Percentiles rank a stretch among this genome's conserved stretches.
phyloP scores from a whole-genome alignment of 768 basidiomycete genomes.

The Rubroboletus pulcherrimus region DNA sequence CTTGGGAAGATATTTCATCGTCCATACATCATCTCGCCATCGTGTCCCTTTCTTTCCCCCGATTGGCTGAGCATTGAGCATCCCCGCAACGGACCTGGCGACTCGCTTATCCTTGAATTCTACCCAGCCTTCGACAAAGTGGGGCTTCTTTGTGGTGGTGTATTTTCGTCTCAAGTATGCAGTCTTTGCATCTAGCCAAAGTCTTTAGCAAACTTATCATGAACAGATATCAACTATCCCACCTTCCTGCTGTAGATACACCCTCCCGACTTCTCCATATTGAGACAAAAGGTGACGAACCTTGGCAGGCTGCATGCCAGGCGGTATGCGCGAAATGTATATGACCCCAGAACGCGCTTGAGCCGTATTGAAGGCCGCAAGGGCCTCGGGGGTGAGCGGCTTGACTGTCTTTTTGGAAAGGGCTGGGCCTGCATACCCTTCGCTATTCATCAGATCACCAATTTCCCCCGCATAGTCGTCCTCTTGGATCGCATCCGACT shows the following conservation, averaged over 20 bases:
- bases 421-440: conserved; percentile 53
- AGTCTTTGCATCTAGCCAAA: conserved; percentile 67
- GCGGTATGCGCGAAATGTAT: conserved; percentile 95
- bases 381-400: conserved; percentile 69
- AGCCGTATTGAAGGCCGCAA: conserved; percentile 69
- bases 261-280: conserved; percentile 87
- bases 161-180: conserved; percentile 80
- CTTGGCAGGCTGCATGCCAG: conserved; percentile 96
- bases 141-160: conserved; percentile 78
- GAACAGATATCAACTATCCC: conserved; percentile 16
- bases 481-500: conserved; percentile 18
- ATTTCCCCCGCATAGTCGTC: conserved; percentile 29
- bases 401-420: conserved; percentile 51
- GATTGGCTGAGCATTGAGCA: conserved; percentile 95
- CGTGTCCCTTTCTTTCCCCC: conserved; percentile 88
- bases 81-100: conserved; percentile 84
- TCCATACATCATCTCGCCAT: conserved; percentile 98
- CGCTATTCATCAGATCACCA: conserved; percentile 42
- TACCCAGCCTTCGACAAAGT: conserved; percentile 97
- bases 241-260: conserved; percentile 95
- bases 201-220: background rate
- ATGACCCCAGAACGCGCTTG: conserved; percentile 81
- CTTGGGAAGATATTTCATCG: conserved; percentile 96
- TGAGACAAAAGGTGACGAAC: conserved; percentile 89
- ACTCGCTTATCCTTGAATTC: conserved; percentile 95